These are phyloP conservation scores for Nitzschia sp. DNA, from an alignment of 108 stramenopile genomes.

Conservation along the genomic window DNA sequence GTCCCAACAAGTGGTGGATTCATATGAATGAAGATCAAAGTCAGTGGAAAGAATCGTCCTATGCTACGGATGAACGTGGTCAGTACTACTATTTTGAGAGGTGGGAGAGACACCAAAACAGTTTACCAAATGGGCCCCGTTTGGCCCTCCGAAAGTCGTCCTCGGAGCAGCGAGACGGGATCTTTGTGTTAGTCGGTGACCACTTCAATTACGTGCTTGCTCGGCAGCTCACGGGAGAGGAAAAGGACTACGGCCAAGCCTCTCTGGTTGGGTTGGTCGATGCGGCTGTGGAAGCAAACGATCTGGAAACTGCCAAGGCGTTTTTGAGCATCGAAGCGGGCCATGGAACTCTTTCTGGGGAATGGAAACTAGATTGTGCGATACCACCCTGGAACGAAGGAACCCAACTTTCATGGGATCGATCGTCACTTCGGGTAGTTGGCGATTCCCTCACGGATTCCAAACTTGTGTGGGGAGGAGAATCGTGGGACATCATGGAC, in stretches of 20 bases:
- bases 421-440: not conserved
- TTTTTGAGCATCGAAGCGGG: conserved; percentile 68
- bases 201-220: conserved; percentile 79
- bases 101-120: conserved; percentile 72
- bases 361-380: conserved; percentile 74
- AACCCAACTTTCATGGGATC: conserved; percentile 21
- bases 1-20: conserved; percentile 91
- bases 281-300: conserved; percentile 56
- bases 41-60: conserved; percentile 83
- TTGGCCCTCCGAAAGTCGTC: conserved; percentile 53
- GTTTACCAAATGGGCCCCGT: conserved; percentile 28
- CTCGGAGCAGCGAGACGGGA: conserved; percentile 37
- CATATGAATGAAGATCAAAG: conserved; percentile 40
- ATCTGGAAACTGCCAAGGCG: conserved; percentile 58
- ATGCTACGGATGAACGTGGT: conserved; percentile 71
- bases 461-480: conserved; percentile 34
- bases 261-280: conserved; percentile 65
- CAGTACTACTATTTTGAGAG: conserved; percentile 86
- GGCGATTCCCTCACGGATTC: not conserved
- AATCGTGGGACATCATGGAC: conserved; percentile 55
- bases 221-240: conserved; percentile 31
- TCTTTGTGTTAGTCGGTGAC: conserved; percentile 70
- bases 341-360: conserved; percentile 67
- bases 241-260: conserved; percentile 23
- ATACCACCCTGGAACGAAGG: conserved; percentile 79